Conservation (phyloP, 2,329 filamentous ascomycete genomes). For the Claviceps maximensis region DNA sequence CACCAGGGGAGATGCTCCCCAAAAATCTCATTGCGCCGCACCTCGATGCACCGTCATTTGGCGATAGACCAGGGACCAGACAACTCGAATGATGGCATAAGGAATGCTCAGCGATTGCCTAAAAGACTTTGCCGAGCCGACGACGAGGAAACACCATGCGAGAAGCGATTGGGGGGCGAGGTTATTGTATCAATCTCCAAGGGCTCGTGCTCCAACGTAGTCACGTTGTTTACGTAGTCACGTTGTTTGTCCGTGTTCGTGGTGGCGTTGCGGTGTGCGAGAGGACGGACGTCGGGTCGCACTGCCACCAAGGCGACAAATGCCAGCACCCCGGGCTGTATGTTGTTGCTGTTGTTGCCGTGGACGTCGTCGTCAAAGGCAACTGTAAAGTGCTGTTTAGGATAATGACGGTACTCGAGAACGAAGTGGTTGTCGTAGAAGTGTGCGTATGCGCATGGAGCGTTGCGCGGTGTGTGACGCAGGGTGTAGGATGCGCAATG, state of each 20-base stretch:
- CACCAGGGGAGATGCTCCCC: conserved; percentile 63
- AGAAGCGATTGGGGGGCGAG: background rate
- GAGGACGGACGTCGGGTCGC: background rate
- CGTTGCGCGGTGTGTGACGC: background rate
- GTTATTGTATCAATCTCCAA: background rate
- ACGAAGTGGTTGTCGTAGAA: background rate
- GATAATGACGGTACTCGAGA: background rate
- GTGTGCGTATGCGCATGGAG: background rate
- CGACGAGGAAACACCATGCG: background rate
- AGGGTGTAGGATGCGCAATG: background rate
- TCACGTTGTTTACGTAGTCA: background rate
- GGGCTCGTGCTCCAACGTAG: background rate
- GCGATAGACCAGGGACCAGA: conserved; percentile 11
- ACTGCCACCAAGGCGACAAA: background rate
- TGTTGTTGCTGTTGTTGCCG: background rate
- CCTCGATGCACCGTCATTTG: conserved; percentile 33
- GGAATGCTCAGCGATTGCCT: background rate
- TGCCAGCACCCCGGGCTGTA: conserved; percentile 1
- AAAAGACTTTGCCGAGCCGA: background rate
- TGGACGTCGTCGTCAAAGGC: background rate
- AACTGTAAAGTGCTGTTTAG: background rate
- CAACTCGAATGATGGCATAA: conserved; percentile 2
- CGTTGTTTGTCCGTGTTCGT: background rate
- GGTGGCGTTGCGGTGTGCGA: conserved; percentile 1
- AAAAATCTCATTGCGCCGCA: conserved; percentile 52